Base-by-base conservation (phyloP, 2,329 filamentous ascomycete genomes). In the Aspergillus pseudoglaucus region DNA sequence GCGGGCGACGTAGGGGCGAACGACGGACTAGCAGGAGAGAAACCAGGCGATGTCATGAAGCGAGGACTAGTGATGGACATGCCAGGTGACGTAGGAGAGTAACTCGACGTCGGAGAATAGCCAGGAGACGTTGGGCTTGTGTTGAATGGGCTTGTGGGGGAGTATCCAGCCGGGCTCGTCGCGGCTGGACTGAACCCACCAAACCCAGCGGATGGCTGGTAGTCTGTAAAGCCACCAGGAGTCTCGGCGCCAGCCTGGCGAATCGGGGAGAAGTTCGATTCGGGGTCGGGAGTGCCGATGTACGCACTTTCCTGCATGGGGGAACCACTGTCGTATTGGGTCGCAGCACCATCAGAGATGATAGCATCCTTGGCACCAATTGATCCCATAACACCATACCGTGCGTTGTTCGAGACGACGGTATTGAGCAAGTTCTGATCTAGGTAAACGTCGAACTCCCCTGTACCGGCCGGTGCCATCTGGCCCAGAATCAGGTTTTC, bases 401-500 rank as follows among this genome's bases (percentile, higher is more conserved):
- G 84, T 39, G 87, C 88, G 68, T 95, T 95, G 70, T 95, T 90
- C 44, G 88, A 90, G 50, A 95, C 90, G 62, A 95, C 89, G 15
- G 90, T 95, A 68, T 94, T 88, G 39, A 97, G 81, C 88, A 98
- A 95, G 71, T 87, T 87, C 55, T 90, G 90, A 65, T 98, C 94
- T 57, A 98, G 79, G 58, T 90, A 83, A 46, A 97, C 84, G 55
- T 98, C 90, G 61, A 98, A 91, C 69, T 95, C 90, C 54, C 93
- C 93, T 49, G 94, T 98, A 53, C 93, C 93, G 79, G 95, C 91
- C 25, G 94, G 93, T 4, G 94, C 93, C 72, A 97, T 82, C 73
- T 98, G 93, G 53, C 93, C 93, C 53, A 98, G 81, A 82, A 98
- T 98, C 65, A 98, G 85, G 74, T 98, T 98, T 74, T 98, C 93